phyloP scores from a whole-genome alignment of 106 monocot species.

The Narthecium ossifragum region DNA sequence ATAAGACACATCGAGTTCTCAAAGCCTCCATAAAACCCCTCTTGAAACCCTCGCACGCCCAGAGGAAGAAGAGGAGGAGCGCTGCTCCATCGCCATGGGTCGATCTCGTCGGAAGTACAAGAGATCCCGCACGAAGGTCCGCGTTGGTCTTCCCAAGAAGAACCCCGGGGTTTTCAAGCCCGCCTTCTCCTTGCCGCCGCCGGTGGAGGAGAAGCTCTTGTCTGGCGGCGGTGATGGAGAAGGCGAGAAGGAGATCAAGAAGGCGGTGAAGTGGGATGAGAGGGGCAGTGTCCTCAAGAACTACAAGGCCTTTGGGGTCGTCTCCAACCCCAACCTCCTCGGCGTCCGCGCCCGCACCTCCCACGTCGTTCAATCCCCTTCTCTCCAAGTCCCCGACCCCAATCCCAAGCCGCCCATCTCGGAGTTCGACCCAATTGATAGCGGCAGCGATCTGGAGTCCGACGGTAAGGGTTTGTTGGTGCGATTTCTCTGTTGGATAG shows the following conservation, averaged over 20 bases:
- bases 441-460: conserved; percentile 74
- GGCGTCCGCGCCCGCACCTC: conserved; percentile 66
- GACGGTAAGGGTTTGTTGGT: too few species aligned
- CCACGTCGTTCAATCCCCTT: conserved; percentile 45
- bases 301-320: conserved; percentile 83
- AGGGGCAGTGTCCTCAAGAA: conserved; percentile 68
- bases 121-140: conserved; percentile 60
- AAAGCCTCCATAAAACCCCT: too few species aligned
- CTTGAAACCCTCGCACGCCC: too few species aligned
- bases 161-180: conserved; percentile 90
- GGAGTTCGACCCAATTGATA: conserved; percentile 61
- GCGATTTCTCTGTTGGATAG: too few species aligned
- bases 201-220: conserved; percentile 41
- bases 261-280: conserved; percentile 41
- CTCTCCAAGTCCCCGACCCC: conserved; percentile 48
- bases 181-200: conserved; percentile 61
- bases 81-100: too few species aligned
- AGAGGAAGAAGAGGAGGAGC: too few species aligned
- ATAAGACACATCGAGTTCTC: too few species aligned
- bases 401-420: conserved; percentile 8
- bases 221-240: too few species aligned
- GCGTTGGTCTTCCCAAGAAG: conserved; percentile 75
- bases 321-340: conserved; percentile 84
- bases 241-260: conserved; percentile 3
- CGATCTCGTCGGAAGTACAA: conserved; percentile 81